Evolutionary conservation across 2,329 filamentous ascomycete species (phyloP), one percentile per base, ranked within the genome.

Genomic region (Parastagonospora avenae): DNA sequence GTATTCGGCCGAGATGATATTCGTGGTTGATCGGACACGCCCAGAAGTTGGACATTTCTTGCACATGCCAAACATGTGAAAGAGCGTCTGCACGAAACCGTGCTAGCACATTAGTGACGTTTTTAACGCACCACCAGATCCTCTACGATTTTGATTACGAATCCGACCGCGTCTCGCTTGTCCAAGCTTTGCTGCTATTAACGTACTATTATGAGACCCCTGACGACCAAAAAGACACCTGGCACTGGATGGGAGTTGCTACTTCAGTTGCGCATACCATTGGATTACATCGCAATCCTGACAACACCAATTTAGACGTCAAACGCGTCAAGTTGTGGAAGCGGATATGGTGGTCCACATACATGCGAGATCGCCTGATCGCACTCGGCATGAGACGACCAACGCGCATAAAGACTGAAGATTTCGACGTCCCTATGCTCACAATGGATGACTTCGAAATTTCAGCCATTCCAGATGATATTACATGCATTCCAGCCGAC

Each of bases 191-290:
- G 16, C 80, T 97, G 19, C 82, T 97, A 52, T 92, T 97, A 89
- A 96, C 92, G 3, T 96, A 96, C 73, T 97, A 93, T 89, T 97
- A 97, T 72, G 92, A 97, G 75, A 96, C 91, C 10, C 92, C 92
- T 0, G 92, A 97, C 74, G 93, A 97, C 71, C 91, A 96, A 70
- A 97, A 97, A 74, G 93, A 97, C 72, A 97, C 92, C 39, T 97
- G 93, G 90, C 92, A 97, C 71, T 97, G 92, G 93, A 96, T 97
- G 90, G 93, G 93, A 14, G 91, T 97, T 32, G 93, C 92, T 36
- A 90, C 96, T 52, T 96, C 92, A 10, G 80, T 97, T 40, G 92
- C 92, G 45, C 91, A 96, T 73, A 96, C 92, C 10, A 96, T 97
- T 58, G 92, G 93, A 5, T 81, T 97, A 14, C 92, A 97, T 74